Evolutionary conservation across 2,329 filamentous ascomycete species (phyloP).

Genomic region (Esteya vermicola): DNA sequence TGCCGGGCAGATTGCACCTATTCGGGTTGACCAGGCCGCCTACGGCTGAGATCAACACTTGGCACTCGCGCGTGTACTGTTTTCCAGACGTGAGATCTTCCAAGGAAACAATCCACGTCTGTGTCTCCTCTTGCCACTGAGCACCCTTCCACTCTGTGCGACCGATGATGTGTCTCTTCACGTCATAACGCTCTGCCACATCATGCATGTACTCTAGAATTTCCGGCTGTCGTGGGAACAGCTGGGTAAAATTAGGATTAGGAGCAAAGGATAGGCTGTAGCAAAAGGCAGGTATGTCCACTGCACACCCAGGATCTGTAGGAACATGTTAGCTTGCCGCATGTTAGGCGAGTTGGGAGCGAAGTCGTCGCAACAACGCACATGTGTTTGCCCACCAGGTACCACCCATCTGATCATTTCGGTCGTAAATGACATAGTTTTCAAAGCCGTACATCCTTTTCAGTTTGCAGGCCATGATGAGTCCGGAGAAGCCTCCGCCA

Average conservation of each 20-base stretch:
- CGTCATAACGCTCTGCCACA: neutral
- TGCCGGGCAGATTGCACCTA: neutral
- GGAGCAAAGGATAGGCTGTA: neutral
- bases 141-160: neutral
- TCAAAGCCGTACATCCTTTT: neutral
- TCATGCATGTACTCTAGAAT: neutral
- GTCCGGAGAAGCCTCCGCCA: neutral
- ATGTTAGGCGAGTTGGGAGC: neutral
- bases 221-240: neutral
- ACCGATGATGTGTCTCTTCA: neutral
- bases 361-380: too few relatives aligned
- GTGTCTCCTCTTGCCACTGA: neutral
- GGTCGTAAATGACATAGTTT: neutral
- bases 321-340: neutral
- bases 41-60: neutral
- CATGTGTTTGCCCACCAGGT: neutral
- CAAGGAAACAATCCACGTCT: neutral
- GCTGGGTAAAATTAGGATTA: neutral
- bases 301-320: neutral
- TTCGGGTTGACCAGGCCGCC: neutral
- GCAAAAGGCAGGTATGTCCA: neutral
- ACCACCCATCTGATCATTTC: neutral
- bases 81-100: neutral
- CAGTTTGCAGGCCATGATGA: neutral
- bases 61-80: neutral